A percentile compares a stretch with the other conserved stretches of the same genome.
Conservation (phyloP, 306 rosid genomes). For the Vicia faba region DNA sequence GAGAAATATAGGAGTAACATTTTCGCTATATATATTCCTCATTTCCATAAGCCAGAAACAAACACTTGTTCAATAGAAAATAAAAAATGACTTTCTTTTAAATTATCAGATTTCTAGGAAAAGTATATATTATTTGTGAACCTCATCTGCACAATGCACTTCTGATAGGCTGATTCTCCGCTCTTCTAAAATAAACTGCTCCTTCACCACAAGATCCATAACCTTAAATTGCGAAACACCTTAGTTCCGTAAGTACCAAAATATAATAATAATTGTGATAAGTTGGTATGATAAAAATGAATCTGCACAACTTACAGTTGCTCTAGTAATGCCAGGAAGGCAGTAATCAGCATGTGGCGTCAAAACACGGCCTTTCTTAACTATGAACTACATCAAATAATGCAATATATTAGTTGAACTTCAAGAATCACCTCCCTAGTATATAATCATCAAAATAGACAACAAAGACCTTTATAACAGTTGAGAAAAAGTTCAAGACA, state of each 20-base stretch:
- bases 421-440: too few relatives aligned
- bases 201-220: constrained; percentile 78
- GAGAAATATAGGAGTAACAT: background rate
- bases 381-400: constrained; percentile 61
- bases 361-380: constrained; percentile 70
- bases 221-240: constrained; percentile 50
- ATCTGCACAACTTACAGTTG: constrained; percentile 58
- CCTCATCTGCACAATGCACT: constrained; percentile 89
- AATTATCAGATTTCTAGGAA: constrained; percentile 20
- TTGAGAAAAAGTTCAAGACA: constrained; percentile 40
- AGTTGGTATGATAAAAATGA: background rate
- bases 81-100: background rate
- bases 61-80: background rate
- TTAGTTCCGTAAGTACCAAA: constrained; percentile 23
- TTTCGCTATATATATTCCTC: constrained; percentile 15
- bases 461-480: constrained; percentile 11
- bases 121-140: constrained; percentile 23
- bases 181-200: constrained; percentile 67
- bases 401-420: constrained; percentile 25
- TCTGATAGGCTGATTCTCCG: constrained; percentile 82
- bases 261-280: constrained; percentile 1
- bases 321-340: constrained; percentile 87
- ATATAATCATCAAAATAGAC: too few relatives aligned
- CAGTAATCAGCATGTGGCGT: constrained; percentile 91
- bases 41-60: background rate